Percentiles rank a stretch among this genome's conserved stretches.
These are phyloP conservation scores for Candida mesenterica DNA, from an alignment of 1,139 yeast genomes.

Conservation along the genomic window DNA sequence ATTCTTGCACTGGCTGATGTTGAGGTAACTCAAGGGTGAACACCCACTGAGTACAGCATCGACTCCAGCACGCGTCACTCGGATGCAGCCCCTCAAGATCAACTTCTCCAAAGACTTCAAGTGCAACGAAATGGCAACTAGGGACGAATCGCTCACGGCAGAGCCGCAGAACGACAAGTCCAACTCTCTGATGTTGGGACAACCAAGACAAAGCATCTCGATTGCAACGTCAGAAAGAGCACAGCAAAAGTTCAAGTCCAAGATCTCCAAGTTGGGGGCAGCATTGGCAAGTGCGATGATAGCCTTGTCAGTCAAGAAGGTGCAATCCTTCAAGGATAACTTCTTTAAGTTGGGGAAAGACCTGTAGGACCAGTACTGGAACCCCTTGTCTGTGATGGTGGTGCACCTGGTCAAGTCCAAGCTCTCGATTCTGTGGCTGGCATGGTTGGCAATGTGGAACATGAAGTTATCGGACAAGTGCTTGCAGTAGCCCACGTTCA, in stretches of 20 bases:
- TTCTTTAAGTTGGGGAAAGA: slow-evolving; percentile 53
- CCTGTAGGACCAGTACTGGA: slow-evolving; percentile 58
- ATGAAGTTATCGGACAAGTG: slow-evolving; percentile 67
- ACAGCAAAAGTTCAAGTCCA: slow-evolving; percentile 73
- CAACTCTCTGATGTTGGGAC: slow-evolving; percentile 51
- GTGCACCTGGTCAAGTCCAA: slow-evolving; percentile 73
- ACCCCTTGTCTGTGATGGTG: slow-evolving; percentile 73
- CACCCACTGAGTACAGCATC: slow-evolving; percentile 62
- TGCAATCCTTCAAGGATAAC: slow-evolving; percentile 66
- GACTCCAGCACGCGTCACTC: slow-evolving; percentile 75
- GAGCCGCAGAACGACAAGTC: slow-evolving; percentile 75
- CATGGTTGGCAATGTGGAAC: slow-evolving; percentile 60
- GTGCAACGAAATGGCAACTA: slow-evolving; percentile 60
- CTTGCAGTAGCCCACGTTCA: slow-evolving; percentile 70
- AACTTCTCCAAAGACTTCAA: slow-evolving; percentile 47
- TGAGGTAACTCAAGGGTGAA: slow-evolving; percentile 50
- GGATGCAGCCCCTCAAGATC: slow-evolving; percentile 63
- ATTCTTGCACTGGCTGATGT: slow-evolving; percentile 68
- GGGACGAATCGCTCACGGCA: slow-evolving; percentile 71
- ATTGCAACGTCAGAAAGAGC: slow-evolving; percentile 68
- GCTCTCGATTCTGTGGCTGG: slow-evolving; percentile 51
- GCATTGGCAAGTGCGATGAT: slow-evolving; percentile 61
- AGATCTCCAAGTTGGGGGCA: slow-evolving; percentile 53
- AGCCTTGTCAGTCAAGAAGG: slow-evolving; percentile 66
- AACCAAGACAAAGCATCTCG: slow-evolving; percentile 63